A percentile compares a stretch with the other conserved stretches of the same genome.
Conservation (phyloP, 202 grass and related monocot species). For the Schoenoplectus tabernaemontani region DNA sequence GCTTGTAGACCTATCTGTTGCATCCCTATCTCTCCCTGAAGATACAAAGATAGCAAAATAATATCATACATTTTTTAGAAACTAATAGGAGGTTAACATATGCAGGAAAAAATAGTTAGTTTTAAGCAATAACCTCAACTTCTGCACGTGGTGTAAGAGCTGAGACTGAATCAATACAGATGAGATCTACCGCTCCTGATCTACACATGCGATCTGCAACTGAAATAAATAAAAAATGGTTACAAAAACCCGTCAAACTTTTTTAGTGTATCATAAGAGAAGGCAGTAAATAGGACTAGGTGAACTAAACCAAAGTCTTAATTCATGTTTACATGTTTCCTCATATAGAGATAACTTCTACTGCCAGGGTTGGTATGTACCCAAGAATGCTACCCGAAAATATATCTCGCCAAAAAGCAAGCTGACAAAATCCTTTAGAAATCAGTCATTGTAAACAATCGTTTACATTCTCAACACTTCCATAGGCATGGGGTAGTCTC, state of each 20-base stretch:
- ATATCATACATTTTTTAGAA: not conserved
- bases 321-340: not conserved
- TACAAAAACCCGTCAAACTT: not conserved
- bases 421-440: not conserved
- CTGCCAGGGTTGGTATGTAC: not conserved
- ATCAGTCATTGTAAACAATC: not conserved
- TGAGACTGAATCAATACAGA: slow-evolving; percentile 97
- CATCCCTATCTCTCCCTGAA: slow-evolving; percentile 96
- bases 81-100: slow-evolving; percentile 17
- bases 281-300: not conserved
- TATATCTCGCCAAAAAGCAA: not conserved
- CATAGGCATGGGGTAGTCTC: not conserved
- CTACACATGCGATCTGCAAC: slow-evolving; percentile 98
- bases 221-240: slow-evolving; percentile 47
- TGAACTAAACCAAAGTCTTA: not conserved
- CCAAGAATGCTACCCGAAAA: not conserved
- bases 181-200: slow-evolving; percentile 93
- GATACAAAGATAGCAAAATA: slow-evolving; percentile 18
- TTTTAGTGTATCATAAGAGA: not conserved
- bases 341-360: not conserved
- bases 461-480: too few relatives aligned
- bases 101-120: not conserved
- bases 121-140: slow-evolving; percentile 57
- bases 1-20: slow-evolving; percentile 98
- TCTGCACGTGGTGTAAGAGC: slow-evolving; percentile 94